Evolutionary conservation across 2,329 filamentous ascomycete genomes (phyloP).

Genomic region (Cladosporium sp.): DNA sequence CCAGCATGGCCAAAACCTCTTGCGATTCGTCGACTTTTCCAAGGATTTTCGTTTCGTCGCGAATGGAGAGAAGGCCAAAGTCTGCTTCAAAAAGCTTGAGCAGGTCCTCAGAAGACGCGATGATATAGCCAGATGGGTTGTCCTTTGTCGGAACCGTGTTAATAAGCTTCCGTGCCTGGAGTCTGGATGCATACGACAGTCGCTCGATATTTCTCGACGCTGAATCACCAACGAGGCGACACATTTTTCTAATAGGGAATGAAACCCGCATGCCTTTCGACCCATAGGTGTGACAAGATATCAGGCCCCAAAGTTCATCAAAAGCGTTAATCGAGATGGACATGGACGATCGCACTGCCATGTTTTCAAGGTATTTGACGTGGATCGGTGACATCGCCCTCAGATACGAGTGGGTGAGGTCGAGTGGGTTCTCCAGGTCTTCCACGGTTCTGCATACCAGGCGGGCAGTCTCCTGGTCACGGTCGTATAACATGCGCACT

Average conservation of each 20-base stretch:
- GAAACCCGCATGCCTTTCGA: conserved; percentile 78
- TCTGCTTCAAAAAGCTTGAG: conserved; percentile 82
- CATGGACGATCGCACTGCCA: conserved; percentile 92
- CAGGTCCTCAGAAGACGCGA: conserved; percentile 81
- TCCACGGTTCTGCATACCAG: conserved; percentile 73
- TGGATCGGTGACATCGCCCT: conserved; percentile 89
- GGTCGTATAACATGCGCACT: conserved; percentile 79
- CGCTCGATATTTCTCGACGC: conserved; percentile 84
- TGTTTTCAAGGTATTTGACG: conserved; percentile 79
- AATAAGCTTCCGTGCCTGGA: conserved; percentile 83
- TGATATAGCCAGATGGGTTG: conserved; percentile 84
- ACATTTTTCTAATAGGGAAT: conserved; percentile 90
- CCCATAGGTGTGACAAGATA: conserved; percentile 81
- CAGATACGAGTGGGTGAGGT: conserved; percentile 79
- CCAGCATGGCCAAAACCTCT: conserved; percentile 76
- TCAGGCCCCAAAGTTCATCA: conserved; percentile 78
- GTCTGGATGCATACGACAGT: conserved; percentile 75
- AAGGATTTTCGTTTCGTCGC: conserved; percentile 82
- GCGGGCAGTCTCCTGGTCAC: conserved; percentile 72
- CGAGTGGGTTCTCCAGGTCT: conserved; percentile 69
- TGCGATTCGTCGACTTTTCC: conserved; percentile 71
- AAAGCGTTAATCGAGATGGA: conserved; percentile 89
- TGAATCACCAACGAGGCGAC: conserved; percentile 77
- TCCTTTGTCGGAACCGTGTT: conserved; percentile 75
- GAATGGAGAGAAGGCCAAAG: conserved; percentile 77